phyloP scores from a whole-genome alignment of 148 eudicot species.

The Selenicereus undatus region DNA sequence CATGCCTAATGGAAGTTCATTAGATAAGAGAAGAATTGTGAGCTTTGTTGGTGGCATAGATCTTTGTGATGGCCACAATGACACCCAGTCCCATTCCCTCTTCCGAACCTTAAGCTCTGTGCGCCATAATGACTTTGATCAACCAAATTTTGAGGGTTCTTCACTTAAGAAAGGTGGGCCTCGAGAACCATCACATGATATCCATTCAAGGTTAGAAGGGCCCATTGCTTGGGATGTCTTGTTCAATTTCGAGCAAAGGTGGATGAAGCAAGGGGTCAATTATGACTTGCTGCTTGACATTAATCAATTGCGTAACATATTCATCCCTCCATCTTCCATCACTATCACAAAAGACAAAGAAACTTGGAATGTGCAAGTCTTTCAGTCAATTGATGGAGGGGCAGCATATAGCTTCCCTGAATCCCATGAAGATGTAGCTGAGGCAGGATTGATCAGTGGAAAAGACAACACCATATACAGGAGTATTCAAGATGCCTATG shows the following conservation, averaged over 20 bases:
- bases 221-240: conserved; percentile 72
- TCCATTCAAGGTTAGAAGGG: conserved; percentile 57
- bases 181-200: conserved; percentile 71
- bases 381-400: conserved; percentile 12
- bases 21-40: conserved; percentile 34
- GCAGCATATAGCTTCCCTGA: conserved; percentile 43
- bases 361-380: conserved; percentile 1
- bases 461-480: conserved; percentile 46
- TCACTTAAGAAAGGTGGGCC: conserved; percentile 57
- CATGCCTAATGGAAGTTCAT: conserved; percentile 8
- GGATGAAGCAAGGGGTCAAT: conserved; percentile 46
- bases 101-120: neutral
- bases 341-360: neutral
- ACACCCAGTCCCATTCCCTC: neutral
- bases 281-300: neutral
- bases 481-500: conserved; percentile 64
- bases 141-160: conserved; percentile 51
- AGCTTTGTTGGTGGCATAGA: conserved; percentile 41
- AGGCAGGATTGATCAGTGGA: conserved; percentile 41
- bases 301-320: neutral
- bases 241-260: conserved; percentile 46
- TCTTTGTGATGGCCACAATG: neutral
- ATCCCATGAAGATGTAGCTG: conserved; percentile 31
- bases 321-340: neutral
- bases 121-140: conserved; percentile 50